Base-by-base conservation (phyloP, 176 grass and related monocot genomes). In the Triticum turgidum region DNA sequence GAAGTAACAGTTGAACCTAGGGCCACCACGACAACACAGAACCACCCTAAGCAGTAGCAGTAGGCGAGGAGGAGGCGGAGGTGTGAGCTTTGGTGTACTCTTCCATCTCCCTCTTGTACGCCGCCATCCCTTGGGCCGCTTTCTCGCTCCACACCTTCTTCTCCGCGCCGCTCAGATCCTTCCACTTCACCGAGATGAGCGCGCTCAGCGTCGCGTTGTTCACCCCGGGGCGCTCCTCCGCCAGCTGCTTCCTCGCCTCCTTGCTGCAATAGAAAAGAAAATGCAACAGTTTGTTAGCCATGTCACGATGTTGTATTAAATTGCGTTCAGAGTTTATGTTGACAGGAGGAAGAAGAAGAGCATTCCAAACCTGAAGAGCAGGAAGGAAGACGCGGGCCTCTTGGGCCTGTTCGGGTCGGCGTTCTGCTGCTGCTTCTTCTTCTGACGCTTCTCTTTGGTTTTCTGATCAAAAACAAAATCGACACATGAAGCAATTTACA, bases 131-230 rank as follows among this genome's bases (percentile, higher is more conserved):
- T 17, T 79, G 38, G 13, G 87, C 88, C 1, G 93, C 93, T 87
- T 88, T 91, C 15, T 82, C 52, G 34, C 88, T 92, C 96, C 96
- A 94, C 20, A 47, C 72, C 65, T 88, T 80, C 87, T 51, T 94
- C 82, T 98, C 94, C 20, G 45, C 82, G 4, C 79, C 88, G 14
- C 62, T 88, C 47, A 94, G 56, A 59, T 94, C 94, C 92, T 98
- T 98, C 97, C 94, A 98, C 85, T 94, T 98, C 69, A 98, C 94
- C 11, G 90, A 91, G 64, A 96, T 85, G 32, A 96, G 79, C 11
- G 94, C 90, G 5, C 69, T 94, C 5, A 96, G 18, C 9, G 94
- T 96, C 1, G 93, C 73, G 76, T 91, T 83, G 44, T 80, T 68
- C 65, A 88, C 82, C 13, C 90, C 85, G 0, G 85, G 87, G 10